Evolutionary conservation across 495 filamentous ascomycete species (phyloP), one percentile per base, ranked within the genome.

Genomic region (Annulohypoxylon maeteangense): DNA sequence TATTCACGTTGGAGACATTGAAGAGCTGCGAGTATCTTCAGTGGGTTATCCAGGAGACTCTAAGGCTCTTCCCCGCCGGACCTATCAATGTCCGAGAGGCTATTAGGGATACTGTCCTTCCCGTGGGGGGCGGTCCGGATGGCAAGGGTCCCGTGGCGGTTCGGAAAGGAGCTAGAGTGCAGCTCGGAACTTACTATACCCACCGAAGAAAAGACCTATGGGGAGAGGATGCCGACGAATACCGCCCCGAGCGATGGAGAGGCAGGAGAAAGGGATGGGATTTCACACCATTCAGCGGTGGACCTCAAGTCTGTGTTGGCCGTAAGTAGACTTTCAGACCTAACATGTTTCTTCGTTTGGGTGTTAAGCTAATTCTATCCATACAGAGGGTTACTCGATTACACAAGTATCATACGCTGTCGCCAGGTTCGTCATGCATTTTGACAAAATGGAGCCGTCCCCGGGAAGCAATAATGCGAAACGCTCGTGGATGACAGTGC

Each of bases 231-330:
- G 72, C 63, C 6, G 31, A 68, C 3, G 59, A 58, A n/a, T 72
- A 58, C 20, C 47, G 50, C 3, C 64, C 72, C 1, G 68, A 68
- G 32, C 44, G 69, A 3, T 75, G 64, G 69, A 67, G 82, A 5
- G 56, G 47, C 1, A 68, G 74, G 20, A 51, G 72, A 20, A 72
- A 72, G 1, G 71, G 68, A 0, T 80, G 77, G 77, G 67, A 58
- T 27, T 90, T 83, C 65, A 81, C 89, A 42, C 88, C 88, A 4
- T 90, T 90, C 57, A 88, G 87, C 65, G 87, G 88, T 0, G 88
- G 88, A 0, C 88, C 88, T 7, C 75, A 87, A 22, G 65, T 72
- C 1, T 71, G 71, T 10, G 53, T 78, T 55, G 65, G 62, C 12
- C 38, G 51, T 65, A 48, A 64, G 61, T 47, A 31, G 7, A 23